These are phyloP conservation scores for Coemansia sp. DNA, from an alignment of 192 early-diverging fungal species.

Conservation along the genomic window DNA sequence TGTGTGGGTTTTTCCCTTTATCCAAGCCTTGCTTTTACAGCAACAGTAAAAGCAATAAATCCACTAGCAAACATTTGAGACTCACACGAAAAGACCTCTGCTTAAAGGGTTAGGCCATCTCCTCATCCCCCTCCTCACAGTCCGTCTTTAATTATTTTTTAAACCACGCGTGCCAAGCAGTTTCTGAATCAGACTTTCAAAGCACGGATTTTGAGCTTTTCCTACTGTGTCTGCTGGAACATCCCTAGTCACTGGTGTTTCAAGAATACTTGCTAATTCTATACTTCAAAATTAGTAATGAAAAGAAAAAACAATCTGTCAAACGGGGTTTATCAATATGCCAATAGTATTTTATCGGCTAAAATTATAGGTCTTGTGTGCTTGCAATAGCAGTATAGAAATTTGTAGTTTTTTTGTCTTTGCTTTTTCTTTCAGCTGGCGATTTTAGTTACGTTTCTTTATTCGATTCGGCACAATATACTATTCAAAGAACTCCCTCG, in stretches of 20 bases:
- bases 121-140: not conserved
- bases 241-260: not conserved
- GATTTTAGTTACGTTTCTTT: not conserved
- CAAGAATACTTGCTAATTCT: not conserved
- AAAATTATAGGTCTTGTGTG: not conserved
- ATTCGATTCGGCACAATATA: not conserved
- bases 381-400: not conserved
- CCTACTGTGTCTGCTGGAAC: constrained; percentile 1
- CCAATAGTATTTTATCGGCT: not conserved
- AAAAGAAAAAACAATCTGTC: not conserved
- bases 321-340: too few species aligned
- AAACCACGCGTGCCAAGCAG: not conserved
- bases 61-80: not conserved
- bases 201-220: not conserved
- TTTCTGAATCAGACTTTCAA: not conserved
- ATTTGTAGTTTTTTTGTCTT: not conserved
- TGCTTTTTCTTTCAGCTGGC: not conserved
- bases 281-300: not conserved
- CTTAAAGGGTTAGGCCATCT: not conserved
- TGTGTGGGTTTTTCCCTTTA: not conserved
- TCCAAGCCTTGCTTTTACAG: not conserved
- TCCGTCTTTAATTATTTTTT: not conserved
- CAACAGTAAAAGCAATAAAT: not conserved
- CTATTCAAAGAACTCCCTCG: not conserved
- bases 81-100: not conserved